Base-by-base conservation (phyloP, 148 eudicot species). In the Camellia japonica region DNA sequence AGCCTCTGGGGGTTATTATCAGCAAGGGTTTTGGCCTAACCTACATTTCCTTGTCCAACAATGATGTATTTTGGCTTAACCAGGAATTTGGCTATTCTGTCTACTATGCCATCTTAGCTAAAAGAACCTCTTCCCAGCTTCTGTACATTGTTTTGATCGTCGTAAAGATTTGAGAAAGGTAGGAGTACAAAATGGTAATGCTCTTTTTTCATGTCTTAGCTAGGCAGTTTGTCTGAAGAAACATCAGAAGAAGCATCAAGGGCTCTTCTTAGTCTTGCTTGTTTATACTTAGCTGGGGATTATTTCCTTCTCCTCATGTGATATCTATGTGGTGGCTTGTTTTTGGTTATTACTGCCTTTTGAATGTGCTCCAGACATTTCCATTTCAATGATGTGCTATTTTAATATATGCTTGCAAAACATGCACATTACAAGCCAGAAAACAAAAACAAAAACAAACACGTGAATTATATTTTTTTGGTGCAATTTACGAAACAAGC, bases 91-190 rank as follows among this genome's bases (percentile, higher is more conserved):
- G 60, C 51, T 41, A 16, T 67, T 75, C 46, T 43, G 75, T 69
- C 8, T 46, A 79, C 51, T 79, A 14, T 76, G 54, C 58, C 51
- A n/a, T 64, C 30, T 55, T 74, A 64, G 73, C 67, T 69, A 55
- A 80, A 80, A 70, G 43, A 18, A 71, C 72, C 68, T 61, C 74
- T 71, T 23, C 42, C 55, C 23, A 8, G 2, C 68, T 49, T 69
- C 71, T 82, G 84, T 82, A 77, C 30, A 82, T 82, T 47, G 55
- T 82, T 77, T 70, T 78, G 54, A 65, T 16, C 51, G 8, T 47
- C 74, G 74, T 69, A 62, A 54, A 66, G 49, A 69, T 71, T 51
- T 51, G 41, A 72, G 76, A 70, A 51, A 81, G 49, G 30, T 61
- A 68, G 20, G 68, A 76, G 76, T 68, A 16, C 52, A 18, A 47